phyloP scores from a whole-genome alignment of 257 asterid genomes.

The Ocimum tenuiflorum region DNA sequence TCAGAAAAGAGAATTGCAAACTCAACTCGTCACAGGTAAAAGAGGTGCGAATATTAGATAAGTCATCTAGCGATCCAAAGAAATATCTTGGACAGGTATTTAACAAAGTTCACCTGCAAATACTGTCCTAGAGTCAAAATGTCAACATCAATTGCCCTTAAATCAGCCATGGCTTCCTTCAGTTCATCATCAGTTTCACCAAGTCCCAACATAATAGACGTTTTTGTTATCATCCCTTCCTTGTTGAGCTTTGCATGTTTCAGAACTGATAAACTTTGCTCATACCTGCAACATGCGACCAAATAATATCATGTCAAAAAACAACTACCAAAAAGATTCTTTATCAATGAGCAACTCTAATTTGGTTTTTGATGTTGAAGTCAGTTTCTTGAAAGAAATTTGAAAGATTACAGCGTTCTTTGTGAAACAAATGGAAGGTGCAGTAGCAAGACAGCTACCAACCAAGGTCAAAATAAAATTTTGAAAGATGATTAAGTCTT shows the following conservation, averaged over 20 bases:
- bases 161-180: constrained; percentile 82
- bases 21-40: background rate
- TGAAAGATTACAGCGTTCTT: background rate
- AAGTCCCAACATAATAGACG: constrained; percentile 95
- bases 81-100: background rate
- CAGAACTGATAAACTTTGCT: constrained; percentile 82
- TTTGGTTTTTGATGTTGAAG: background rate
- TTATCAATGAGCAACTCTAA: background rate
- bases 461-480: no score
- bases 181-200: constrained; percentile 94
- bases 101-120: constrained; percentile 56
- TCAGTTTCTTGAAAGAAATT: constrained; percentile 2
- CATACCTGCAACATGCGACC: constrained; percentile 52
- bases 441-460: no score
- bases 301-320: constrained; percentile 8
- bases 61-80: background rate
- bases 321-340: background rate
- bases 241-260: constrained; percentile 77
- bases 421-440: background rate
- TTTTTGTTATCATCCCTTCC: constrained; percentile 86
- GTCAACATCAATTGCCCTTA: constrained; percentile 84
- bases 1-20: background rate
- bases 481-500: background rate
- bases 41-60: background rate
- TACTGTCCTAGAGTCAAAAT: constrained; percentile 92